phyloP scores from a whole-genome alignment of 2,329 filamentous ascomycete genomes.

The Cytospora chrysosperma region DNA sequence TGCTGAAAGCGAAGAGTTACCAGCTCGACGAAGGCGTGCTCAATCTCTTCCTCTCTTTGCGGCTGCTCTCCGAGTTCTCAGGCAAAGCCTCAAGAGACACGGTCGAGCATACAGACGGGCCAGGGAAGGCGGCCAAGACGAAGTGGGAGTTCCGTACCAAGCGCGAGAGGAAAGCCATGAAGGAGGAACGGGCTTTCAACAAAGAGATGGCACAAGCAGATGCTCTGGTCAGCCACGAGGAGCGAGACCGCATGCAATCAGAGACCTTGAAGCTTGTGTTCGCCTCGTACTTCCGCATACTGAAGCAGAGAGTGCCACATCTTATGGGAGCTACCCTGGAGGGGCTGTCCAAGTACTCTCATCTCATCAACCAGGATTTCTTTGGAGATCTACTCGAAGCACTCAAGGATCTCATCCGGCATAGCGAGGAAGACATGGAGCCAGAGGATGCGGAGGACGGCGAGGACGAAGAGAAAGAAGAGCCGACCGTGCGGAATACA shows the following conservation, averaged over 20 bases:
- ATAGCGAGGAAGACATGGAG: slow-evolving; percentile 61
- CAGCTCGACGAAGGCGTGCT: slow-evolving; percentile 79
- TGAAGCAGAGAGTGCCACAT: slow-evolving; percentile 77
- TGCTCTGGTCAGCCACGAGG: slow-evolving; percentile 86
- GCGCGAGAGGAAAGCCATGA: slow-evolving; percentile 75
- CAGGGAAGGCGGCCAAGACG: slow-evolving; percentile 63
- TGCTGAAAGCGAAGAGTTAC: slow-evolving; percentile 90
- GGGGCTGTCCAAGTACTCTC: slow-evolving; percentile 88
- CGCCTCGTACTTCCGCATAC: slow-evolving; percentile 88
- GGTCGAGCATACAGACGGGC: slow-evolving; percentile 54
- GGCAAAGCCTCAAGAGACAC: slow-evolving; percentile 77
- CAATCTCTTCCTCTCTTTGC: slow-evolving; percentile 87
- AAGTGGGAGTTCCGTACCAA: slow-evolving; percentile 89
- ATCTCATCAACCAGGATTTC: slow-evolving; percentile 98
- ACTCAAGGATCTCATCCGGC: slow-evolving; percentile 84
- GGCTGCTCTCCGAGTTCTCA: slow-evolving; percentile 83
- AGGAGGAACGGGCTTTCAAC: slow-evolving; percentile 82
- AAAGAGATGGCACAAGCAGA: slow-evolving; percentile 94
- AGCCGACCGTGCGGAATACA: slow-evolving; percentile 61
- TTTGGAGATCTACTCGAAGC: slow-evolving; percentile 95
- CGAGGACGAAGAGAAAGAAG: slow-evolving; percentile 49
- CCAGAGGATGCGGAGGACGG: slow-evolving; percentile 43
- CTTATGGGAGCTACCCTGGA: slow-evolving; percentile 98
- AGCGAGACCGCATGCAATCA: slow-evolving; percentile 88
- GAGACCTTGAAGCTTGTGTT: slow-evolving; percentile 97